Evolutionary conservation across 345 rosid genomes (phyloP).

Genomic region (Punica granatum): DNA sequence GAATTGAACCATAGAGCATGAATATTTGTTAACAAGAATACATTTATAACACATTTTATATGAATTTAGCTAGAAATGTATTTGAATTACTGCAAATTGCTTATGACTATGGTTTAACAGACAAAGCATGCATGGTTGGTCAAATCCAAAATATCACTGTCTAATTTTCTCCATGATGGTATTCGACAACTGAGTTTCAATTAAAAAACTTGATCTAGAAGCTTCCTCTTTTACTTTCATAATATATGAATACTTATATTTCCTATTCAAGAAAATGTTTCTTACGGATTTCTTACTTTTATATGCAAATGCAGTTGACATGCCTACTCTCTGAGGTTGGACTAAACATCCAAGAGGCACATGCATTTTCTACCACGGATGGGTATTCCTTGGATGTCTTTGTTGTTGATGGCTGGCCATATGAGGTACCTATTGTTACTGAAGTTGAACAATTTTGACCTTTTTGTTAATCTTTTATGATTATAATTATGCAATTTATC

Average conservation of each 20-base stretch:
- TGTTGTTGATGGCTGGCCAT: constrained; percentile 53
- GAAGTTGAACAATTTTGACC: neutral
- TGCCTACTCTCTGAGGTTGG: constrained; percentile 53
- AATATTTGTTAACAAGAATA: too few relatives aligned
- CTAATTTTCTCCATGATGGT: neutral
- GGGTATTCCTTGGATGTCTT: constrained; percentile 74
- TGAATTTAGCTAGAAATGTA: too few relatives aligned
- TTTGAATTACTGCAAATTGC: too few relatives aligned
- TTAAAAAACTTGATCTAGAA: neutral
- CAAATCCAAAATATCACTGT: neutral
- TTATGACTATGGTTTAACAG: too few relatives aligned
- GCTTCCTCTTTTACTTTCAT: neutral
- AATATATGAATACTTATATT: neutral
- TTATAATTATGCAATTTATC: neutral
- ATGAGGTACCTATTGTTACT: constrained; percentile 32
- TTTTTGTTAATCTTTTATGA: neutral
- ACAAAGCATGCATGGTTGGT: neutral
- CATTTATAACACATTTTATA: too few relatives aligned
- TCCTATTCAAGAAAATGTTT: neutral
- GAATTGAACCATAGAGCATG: too few relatives aligned
- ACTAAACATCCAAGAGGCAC: constrained; percentile 71
- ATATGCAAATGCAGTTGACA: constrained; percentile 45
- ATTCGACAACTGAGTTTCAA: neutral
- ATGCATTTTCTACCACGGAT: constrained; percentile 60
- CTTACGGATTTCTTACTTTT: constrained; percentile 5